Conservation (phyloP, 192 early-diverging fungal species). For the Entomortierella lignicola region DNA sequence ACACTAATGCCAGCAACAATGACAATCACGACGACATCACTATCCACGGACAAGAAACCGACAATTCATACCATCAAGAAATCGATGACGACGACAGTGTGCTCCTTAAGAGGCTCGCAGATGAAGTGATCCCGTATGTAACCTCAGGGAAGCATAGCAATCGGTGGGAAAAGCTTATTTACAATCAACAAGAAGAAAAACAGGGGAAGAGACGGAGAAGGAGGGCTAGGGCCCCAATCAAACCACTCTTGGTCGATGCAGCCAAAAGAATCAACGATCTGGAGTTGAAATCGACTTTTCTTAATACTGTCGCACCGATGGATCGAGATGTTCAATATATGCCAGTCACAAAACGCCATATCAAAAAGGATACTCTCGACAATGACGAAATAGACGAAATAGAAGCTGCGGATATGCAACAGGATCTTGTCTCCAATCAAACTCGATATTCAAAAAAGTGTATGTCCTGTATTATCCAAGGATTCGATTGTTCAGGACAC, state of each 20-base stretch:
- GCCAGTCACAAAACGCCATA: neutral
- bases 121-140: too few species aligned
- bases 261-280: neutral
- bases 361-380: neutral
- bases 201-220: neutral
- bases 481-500: slow-evolving; percentile 38
- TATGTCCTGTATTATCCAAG: slow-evolving; percentile 24
- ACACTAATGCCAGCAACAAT: too few species aligned
- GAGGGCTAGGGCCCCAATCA: neutral
- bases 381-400: too few species aligned
- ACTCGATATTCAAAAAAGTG: slow-evolving; percentile 19
- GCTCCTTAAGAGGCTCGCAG: too few species aligned
- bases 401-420: too few species aligned
- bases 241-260: too few species aligned
- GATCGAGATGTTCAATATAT: neutral
- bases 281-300: neutral
- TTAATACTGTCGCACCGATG: neutral
- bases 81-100: too few species aligned
- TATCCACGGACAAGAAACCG: too few species aligned
- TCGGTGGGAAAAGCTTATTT: too few species aligned
- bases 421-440: neutral
- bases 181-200: neutral
- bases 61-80: too few species aligned
- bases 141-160: too few species aligned
- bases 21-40: too few species aligned